These are phyloP conservation scores for Podospora sp. DNA, from an alignment of 495 filamentous ascomycete genomes.

Conservation along the genomic window DNA sequence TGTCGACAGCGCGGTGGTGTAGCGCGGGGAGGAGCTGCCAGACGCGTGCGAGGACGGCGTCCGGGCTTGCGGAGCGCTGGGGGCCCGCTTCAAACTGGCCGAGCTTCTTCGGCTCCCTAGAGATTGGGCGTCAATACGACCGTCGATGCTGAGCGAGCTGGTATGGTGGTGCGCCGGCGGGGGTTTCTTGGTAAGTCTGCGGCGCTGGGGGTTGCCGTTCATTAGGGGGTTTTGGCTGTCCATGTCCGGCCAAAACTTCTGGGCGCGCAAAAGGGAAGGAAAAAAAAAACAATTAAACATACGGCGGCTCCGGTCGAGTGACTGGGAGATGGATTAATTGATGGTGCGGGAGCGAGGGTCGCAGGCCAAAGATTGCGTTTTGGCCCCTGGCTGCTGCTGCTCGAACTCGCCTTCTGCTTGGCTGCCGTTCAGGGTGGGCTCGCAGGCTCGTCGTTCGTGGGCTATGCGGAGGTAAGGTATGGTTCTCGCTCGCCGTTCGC, in stretches of 20 bases:
- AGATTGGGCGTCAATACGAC: slow-evolving; percentile 55
- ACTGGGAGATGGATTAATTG: slow-evolving; percentile 37
- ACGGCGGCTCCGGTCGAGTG: slow-evolving; percentile 26
- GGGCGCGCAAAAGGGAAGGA: slow-evolving; percentile 13
- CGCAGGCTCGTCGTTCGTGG: slow-evolving; percentile 6
- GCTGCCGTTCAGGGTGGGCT: slow-evolving; percentile 24
- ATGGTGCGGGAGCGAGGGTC: slow-evolving; percentile 29
- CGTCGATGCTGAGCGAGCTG: slow-evolving; percentile 46
- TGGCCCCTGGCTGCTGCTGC: slow-evolving; percentile 25
- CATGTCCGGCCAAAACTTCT: slow-evolving; percentile 34
- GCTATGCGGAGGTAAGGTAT: slow-evolving; percentile 6
- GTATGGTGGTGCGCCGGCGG: slow-evolving; percentile 46
- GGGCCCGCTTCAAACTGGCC: slow-evolving; percentile 65
- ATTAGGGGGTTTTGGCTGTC: slow-evolving; percentile 41
- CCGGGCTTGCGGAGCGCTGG: slow-evolving; percentile 62
- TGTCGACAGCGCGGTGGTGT: slow-evolving; percentile 31
- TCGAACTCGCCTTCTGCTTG: slow-evolving; percentile 32
- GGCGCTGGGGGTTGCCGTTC: slow-evolving; percentile 48
- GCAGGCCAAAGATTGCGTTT: slow-evolving; percentile 37
- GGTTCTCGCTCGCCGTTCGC: not conserved
- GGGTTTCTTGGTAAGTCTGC: slow-evolving; percentile 59
- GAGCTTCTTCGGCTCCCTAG: slow-evolving; percentile 59
- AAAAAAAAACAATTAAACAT: slow-evolving; percentile 26
- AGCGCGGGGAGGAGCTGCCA: slow-evolving; percentile 48
- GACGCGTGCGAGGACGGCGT: slow-evolving; percentile 43